Conservation (phyloP, 2,329 filamentous ascomycete species). For the Lithohypha guttulata region DNA sequence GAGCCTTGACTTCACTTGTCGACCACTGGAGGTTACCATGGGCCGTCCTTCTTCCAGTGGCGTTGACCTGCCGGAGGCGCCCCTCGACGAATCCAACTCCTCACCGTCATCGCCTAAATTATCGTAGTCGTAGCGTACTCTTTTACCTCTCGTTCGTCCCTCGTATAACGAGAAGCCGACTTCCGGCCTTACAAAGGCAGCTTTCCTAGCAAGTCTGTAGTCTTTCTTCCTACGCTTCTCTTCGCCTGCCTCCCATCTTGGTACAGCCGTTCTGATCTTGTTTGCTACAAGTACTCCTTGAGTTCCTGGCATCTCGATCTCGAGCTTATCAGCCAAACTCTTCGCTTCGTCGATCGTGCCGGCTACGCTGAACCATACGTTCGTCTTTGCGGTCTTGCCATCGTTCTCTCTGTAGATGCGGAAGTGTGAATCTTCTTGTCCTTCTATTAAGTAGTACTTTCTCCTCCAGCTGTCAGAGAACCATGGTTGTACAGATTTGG, state of each 20-base stretch:
- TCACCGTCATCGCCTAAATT: conserved; percentile 66
- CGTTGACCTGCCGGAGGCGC: conserved; percentile 60
- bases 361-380: conserved; percentile 88
- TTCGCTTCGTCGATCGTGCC: conserved; percentile 80
- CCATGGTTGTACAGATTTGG: conserved; percentile 83
- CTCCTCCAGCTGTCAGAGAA: conserved; percentile 81
- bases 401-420: conserved; percentile 91
- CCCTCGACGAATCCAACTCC: conserved; percentile 45
- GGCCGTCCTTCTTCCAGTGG: conserved; percentile 55
- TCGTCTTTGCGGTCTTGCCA: conserved; percentile 55
- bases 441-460: conserved; percentile 87
- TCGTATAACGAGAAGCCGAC: conserved; percentile 90
- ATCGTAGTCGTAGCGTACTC: conserved; percentile 91
- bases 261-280: conserved; percentile 68
- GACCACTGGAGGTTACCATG: conserved; percentile 69
- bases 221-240: conserved; percentile 93
- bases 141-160: conserved; percentile 88
- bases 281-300: conserved; percentile 68
- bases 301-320: conserved; percentile 61
- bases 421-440: conserved; percentile 86
- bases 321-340: conserved; percentile 63
- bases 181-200: conserved; percentile 77
- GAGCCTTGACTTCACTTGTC: conserved; percentile 56
- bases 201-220: conserved; percentile 75
- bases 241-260: conserved; percentile 85